Percentiles rank a stretch among this genome's conserved stretches.
Evolutionary conservation across 2,329 filamentous ascomycete species (phyloP).

Genomic region (Claviceps pazoutovae): DNA sequence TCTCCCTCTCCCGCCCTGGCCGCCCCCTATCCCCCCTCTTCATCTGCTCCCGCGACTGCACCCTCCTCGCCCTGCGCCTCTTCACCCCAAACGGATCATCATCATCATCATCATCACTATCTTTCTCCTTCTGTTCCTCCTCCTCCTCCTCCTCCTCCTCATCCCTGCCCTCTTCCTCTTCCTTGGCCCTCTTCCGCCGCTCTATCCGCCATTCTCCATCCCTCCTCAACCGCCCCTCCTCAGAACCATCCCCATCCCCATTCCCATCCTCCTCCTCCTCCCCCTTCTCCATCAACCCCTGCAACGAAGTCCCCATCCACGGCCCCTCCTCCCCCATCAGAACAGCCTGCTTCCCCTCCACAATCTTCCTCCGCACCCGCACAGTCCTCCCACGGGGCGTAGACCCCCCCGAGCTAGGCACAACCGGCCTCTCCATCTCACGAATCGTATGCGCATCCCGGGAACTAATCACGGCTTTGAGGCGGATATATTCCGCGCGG

Average conservation of each 20-base stretch:
- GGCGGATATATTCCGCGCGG: constrained; percentile 59
- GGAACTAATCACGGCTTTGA: constrained; percentile 42
- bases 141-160: not conserved
- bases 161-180: not conserved
- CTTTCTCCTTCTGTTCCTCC: not conserved
- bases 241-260: too few species aligned
- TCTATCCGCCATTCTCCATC: not conserved
- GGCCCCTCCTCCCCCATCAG: constrained; percentile 9
- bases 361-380: constrained; percentile 5
- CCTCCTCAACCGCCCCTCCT: not conserved
- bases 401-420: constrained; percentile 15
- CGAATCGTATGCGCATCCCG: constrained; percentile 39
- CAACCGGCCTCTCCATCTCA: constrained; percentile 37
- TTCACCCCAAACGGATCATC: constrained; percentile 23
- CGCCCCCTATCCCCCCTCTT: not conserved
- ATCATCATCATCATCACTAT: constrained; percentile 16
- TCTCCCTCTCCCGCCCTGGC: not conserved
- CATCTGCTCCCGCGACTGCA: constrained; percentile 17
- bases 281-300: constrained; percentile 30
- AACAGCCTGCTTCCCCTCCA: constrained; percentile 12
- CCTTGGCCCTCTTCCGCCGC: not conserved
- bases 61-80: constrained; percentile 16
- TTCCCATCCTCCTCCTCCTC: constrained; percentile 7
- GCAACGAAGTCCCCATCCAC: constrained; percentile 19
- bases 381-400: constrained; percentile 12